Conservation (phyloP, 768 basidiomycete genomes). For the Leccinum boreale region DNA sequence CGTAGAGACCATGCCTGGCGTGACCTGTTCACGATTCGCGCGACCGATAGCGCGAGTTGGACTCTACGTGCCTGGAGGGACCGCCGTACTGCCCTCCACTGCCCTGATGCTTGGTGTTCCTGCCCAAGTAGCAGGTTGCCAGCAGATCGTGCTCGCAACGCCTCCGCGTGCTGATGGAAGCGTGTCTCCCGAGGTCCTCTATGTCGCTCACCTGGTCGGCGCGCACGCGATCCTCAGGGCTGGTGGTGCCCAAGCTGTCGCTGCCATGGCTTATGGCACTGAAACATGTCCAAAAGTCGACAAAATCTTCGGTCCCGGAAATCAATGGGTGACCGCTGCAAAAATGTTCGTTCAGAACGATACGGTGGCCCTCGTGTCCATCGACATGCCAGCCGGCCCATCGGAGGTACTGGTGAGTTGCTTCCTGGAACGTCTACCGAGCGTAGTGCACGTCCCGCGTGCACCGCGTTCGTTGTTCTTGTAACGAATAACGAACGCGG, state of each 20-base stretch:
- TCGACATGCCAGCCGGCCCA: conserved; percentile 99
- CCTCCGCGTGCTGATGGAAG: conserved; percentile 93
- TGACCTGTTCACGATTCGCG: conserved; percentile 92
- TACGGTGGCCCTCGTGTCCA: conserved; percentile 91
- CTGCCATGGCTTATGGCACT: conserved; percentile 96
- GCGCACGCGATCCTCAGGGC: conserved; percentile 90
- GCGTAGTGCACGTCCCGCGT: conserved; percentile 64
- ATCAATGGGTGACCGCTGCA: conserved; percentile 99
- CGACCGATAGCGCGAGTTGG: conserved; percentile 95
- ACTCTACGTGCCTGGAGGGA: conserved; percentile 96
- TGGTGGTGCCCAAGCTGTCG: conserved; percentile 94
- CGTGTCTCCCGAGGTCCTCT: conserved; percentile 96
- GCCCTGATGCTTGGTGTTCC: conserved; percentile 98
- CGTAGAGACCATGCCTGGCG: conserved; percentile 98
- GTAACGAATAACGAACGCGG: conserved; percentile 31
- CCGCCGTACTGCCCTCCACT: conserved; percentile 92
- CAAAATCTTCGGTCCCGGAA: conserved; percentile 98
- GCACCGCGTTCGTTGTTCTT: conserved; percentile 43
- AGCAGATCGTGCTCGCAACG: conserved; percentile 88
- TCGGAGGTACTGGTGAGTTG: conserved; percentile 88
- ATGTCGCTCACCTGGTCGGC: conserved; percentile 89
- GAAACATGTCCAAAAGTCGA: conserved; percentile 95
- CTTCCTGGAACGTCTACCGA: conserved; percentile 22
- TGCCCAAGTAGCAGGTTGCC: conserved; percentile 95
- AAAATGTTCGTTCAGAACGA: conserved; percentile 99